Conservation (phyloP, 177 flowering plant species). For the Telopea speciosissima region DNA sequence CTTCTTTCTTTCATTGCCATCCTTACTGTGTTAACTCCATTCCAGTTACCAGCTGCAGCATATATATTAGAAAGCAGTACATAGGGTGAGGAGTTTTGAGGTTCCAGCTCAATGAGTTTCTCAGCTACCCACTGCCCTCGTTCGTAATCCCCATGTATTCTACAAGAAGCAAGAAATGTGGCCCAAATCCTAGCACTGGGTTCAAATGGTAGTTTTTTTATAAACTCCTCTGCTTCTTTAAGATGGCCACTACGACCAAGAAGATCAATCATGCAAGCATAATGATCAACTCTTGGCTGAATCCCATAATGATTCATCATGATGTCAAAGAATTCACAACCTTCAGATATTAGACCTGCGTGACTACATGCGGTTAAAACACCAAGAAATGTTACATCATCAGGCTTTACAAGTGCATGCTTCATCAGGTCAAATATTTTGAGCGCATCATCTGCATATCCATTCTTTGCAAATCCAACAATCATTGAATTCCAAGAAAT, state of each 20-base stretch:
- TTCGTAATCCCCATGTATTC: slow-evolving; percentile 60
- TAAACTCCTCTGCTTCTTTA: slow-evolving; percentile 65
- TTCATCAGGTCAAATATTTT: slow-evolving; percentile 51
- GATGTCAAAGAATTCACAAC: slow-evolving; percentile 45
- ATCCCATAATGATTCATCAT: slow-evolving; percentile 47
- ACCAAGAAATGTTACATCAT: slow-evolving; percentile 75
- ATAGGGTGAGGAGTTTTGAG: slow-evolving; percentile 65
- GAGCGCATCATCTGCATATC: slow-evolving; percentile 61
- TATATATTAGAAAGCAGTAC: slow-evolving; percentile 67
- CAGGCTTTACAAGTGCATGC: slow-evolving; percentile 40
- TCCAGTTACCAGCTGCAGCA: slow-evolving; percentile 74
- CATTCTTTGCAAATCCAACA: slow-evolving; percentile 78
- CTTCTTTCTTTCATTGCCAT: slow-evolving; percentile 59
- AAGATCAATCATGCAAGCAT: slow-evolving; percentile 83
- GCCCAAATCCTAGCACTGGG: slow-evolving; percentile 78
- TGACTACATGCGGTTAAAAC: slow-evolving; percentile 90
- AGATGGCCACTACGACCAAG: slow-evolving; percentile 74
- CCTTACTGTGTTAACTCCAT: slow-evolving; percentile 52
- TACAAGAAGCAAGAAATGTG: slow-evolving; percentile 66
- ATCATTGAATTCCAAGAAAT: slow-evolving; percentile 86
- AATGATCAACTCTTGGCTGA: slow-evolving; percentile 62
- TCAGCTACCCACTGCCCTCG: slow-evolving; percentile 61
- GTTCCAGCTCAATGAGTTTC: slow-evolving; percentile 65
- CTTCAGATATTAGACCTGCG: slow-evolving; percentile 61
- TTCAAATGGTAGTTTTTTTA: slow-evolving; percentile 36